Evolutionary conservation across 2,329 filamentous ascomycete genomes (phyloP).

Genomic region (Teratosphaeria viscida): DNA sequence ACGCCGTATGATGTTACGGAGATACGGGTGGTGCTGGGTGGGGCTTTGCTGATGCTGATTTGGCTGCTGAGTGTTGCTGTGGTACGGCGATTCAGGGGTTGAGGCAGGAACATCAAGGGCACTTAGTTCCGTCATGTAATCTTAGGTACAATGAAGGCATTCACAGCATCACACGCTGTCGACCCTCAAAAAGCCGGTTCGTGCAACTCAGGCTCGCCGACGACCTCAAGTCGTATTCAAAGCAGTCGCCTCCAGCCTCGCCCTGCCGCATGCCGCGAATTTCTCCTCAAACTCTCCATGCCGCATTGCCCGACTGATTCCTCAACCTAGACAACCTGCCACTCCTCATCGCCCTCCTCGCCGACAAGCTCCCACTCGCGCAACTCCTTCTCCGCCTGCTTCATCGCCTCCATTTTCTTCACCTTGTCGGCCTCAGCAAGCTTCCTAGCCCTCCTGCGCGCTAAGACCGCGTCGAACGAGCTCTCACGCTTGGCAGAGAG

Average conservation of each 20-base stretch:
- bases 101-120: background rate
- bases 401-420: background rate
- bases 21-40: slow-evolving; percentile 17
- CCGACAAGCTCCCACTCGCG: background rate
- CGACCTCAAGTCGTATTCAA: background rate
- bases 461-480: no score
- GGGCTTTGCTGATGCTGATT: slow-evolving; percentile 12
- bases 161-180: background rate
- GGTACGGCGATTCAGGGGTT: slow-evolving; percentile 10
- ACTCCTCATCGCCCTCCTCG: background rate
- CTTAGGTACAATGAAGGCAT: background rate
- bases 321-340: background rate
- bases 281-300: background rate
- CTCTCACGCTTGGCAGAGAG: no score
- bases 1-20: slow-evolving; percentile 23
- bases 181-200: background rate
- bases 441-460: background rate
- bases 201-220: background rate
- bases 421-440: background rate
- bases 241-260: background rate
- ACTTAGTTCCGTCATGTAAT: background rate
- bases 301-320: background rate
- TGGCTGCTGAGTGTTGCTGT: slow-evolving; percentile 17
- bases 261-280: background rate
- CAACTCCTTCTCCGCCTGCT: background rate